Evolutionary conservation across 768 basidiomycete genomes (phyloP).

Genomic region (Leccinum boreale): DNA sequence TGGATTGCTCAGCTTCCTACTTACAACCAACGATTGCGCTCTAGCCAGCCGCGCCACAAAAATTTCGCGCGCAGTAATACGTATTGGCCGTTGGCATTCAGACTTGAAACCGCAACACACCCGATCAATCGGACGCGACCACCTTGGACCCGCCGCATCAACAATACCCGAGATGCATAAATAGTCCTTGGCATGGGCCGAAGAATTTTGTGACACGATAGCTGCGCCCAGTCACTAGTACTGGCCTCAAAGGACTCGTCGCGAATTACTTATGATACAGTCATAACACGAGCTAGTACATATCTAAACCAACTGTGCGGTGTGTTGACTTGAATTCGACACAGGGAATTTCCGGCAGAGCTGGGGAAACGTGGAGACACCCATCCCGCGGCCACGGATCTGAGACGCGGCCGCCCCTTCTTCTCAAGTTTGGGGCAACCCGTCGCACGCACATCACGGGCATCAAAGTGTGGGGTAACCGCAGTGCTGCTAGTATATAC

Average conservation of each 20-base stretch:
- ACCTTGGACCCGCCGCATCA: not conserved
- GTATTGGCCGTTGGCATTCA: not conserved
- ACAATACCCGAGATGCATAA: not conserved
- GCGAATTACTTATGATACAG: not conserved
- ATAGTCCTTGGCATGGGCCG: no score
- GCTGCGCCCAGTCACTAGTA: not conserved
- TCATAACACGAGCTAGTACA: not conserved
- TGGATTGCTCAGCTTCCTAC: not conserved
- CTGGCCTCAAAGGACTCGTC: not conserved
- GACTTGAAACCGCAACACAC: conserved; percentile 3
- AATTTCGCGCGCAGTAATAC: not conserved
- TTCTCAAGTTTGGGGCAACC: not conserved
- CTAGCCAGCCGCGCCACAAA: not conserved
- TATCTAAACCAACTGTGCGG: not conserved
- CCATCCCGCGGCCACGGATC: conserved; percentile 10
- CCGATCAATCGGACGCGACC: not conserved
- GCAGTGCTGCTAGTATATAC: not conserved
- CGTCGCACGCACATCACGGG: not conserved
- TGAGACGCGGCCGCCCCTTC: conserved; percentile 16
- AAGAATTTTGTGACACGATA: not conserved
- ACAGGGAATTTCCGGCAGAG: not conserved
- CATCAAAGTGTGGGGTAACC: conserved; percentile 22
- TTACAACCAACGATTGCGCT: not conserved
- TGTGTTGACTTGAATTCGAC: conserved; percentile 1
- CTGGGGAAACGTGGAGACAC: conserved; percentile 5